Conservation (phyloP, 2,329 filamentous ascomycete genomes). For the Aspergillus aculeatus region DNA sequence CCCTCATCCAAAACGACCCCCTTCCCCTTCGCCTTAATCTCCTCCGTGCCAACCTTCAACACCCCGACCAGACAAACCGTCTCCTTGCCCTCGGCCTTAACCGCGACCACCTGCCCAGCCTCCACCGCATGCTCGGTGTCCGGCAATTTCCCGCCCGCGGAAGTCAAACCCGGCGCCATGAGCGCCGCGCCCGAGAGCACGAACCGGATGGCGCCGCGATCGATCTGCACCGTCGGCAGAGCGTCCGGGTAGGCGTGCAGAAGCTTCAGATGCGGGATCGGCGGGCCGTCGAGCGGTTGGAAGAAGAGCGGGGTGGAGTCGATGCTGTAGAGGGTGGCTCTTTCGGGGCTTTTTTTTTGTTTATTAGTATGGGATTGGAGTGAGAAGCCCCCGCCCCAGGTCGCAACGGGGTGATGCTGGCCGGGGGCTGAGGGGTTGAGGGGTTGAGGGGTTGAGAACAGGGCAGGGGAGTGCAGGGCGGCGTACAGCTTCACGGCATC, state of each 20-base stretch:
- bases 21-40: conserved; percentile 93
- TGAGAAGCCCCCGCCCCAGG: no score
- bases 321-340: conserved; percentile 83
- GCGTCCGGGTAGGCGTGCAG: conserved; percentile 85
- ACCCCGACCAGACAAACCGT: conserved; percentile 86
- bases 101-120: conserved; percentile 79
- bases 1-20: conserved; percentile 90
- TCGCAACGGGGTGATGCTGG: no score
- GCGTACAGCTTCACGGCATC: conserved; percentile 77
- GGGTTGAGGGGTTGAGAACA: no score
- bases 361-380: no score
- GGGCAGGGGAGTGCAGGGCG: no score
- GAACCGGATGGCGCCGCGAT: conserved; percentile 94
- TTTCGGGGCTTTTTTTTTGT: conserved; percentile 84
- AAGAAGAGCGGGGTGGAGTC: conserved; percentile 80
- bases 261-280: conserved; percentile 84
- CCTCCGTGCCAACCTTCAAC: conserved; percentile 78
- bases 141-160: conserved; percentile 75
- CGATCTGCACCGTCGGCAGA: conserved; percentile 83
- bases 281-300: conserved; percentile 73
- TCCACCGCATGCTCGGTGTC: conserved; percentile 62
- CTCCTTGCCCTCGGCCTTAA: conserved; percentile 90
- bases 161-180: conserved; percentile 93
- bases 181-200: conserved; percentile 89
- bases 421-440: no score